Percentiles rank a stretch among this genome's conserved stretches.
These are phyloP conservation scores for Orbilia ellipsospora DNA, from an alignment of 2,329 filamentous ascomycete genomes.

Conservation along the genomic window DNA sequence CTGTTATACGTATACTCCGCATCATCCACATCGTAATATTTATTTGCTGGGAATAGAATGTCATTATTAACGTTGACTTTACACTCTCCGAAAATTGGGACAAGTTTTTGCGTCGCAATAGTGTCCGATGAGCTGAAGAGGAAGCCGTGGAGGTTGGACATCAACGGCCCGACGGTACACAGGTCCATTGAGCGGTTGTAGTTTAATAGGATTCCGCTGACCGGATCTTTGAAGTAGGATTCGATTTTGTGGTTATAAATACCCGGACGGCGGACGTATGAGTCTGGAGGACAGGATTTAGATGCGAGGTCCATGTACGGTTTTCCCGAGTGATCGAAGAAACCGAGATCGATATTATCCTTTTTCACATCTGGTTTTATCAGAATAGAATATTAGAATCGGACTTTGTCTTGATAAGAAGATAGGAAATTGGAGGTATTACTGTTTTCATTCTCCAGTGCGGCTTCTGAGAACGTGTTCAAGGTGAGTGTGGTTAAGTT, in stretches of 20 bases:
- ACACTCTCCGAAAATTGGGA: constrained; percentile 76
- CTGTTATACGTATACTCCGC: constrained; percentile 70
- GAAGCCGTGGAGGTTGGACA: constrained; percentile 73
- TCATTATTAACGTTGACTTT: constrained; percentile 77
- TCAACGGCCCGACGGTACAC: constrained; percentile 74
- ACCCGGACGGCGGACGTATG: constrained; percentile 67
- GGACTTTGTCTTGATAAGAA: too few relatives aligned
- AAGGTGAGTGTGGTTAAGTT: constrained; percentile 62
- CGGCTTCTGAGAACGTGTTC: constrained; percentile 58
- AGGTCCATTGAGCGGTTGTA: constrained; percentile 71
- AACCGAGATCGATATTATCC: constrained; percentile 60
- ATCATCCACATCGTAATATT: constrained; percentile 71
- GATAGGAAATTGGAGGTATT: background rate
- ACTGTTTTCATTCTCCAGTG: constrained; percentile 46
- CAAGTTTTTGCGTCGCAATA: constrained; percentile 69
- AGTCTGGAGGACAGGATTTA: constrained; percentile 70
- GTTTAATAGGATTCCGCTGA: constrained; percentile 72
- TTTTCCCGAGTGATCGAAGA: constrained; percentile 64
- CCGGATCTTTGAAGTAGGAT: constrained; percentile 65
- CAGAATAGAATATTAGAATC: too few relatives aligned
- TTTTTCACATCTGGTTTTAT: too few relatives aligned
- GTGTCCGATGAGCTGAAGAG: constrained; percentile 72
- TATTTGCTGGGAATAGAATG: constrained; percentile 73
- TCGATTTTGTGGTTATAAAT: constrained; percentile 65
- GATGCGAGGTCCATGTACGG: constrained; percentile 72